Evolutionary conservation across 2,329 filamentous ascomycete species (phyloP).

Genomic region (Aureobasidium melanogenum): DNA sequence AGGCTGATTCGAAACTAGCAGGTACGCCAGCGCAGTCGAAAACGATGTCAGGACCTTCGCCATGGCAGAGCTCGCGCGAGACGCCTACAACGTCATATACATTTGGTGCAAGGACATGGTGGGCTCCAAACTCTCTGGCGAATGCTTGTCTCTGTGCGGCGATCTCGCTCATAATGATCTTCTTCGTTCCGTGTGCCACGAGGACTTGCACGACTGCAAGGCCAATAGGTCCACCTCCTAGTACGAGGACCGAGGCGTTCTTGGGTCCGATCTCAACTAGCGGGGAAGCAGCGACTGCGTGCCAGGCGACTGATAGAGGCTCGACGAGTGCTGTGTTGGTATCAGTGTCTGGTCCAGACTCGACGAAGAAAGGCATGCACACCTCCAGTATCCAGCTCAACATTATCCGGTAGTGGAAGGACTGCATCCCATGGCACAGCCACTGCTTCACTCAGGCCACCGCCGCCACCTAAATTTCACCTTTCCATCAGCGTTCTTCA

Average conservation of each 20-base stretch:
- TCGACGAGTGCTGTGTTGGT: slow-evolving; percentile 45
- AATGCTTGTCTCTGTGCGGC: slow-evolving; percentile 8
- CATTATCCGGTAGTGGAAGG: slow-evolving; percentile 42
- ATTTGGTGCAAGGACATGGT: slow-evolving; percentile 13
- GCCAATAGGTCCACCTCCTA: slow-evolving; percentile 54
- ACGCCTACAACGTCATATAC: slow-evolving; percentile 5
- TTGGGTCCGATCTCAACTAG: slow-evolving; percentile 24
- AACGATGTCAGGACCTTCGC: slow-evolving; percentile 12
- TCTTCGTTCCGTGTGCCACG: slow-evolving; percentile 42
- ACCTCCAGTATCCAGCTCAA: slow-evolving; percentile 42
- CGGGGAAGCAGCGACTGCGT: slow-evolving; percentile 46
- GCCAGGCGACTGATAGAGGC: slow-evolving; percentile 56
- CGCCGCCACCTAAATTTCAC: slow-evolving; percentile 19
- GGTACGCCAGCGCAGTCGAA: slow-evolving; percentile 15
- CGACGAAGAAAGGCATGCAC: background rate
- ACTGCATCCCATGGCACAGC: slow-evolving; percentile 42
- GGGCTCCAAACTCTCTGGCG: slow-evolving; percentile 12
- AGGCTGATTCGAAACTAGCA: slow-evolving; percentile 13
- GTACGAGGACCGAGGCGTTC: background rate
- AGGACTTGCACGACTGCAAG: slow-evolving; percentile 52
- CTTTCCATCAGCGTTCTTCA: background rate
- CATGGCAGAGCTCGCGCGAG: slow-evolving; percentile 5
- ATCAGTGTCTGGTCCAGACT: background rate
- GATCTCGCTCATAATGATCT: slow-evolving; percentile 51
- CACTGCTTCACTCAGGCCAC: slow-evolving; percentile 48